Evolutionary conservation across 805 yeast species (phyloP).

Genomic region (Wickerhamomyces bisporus): DNA sequence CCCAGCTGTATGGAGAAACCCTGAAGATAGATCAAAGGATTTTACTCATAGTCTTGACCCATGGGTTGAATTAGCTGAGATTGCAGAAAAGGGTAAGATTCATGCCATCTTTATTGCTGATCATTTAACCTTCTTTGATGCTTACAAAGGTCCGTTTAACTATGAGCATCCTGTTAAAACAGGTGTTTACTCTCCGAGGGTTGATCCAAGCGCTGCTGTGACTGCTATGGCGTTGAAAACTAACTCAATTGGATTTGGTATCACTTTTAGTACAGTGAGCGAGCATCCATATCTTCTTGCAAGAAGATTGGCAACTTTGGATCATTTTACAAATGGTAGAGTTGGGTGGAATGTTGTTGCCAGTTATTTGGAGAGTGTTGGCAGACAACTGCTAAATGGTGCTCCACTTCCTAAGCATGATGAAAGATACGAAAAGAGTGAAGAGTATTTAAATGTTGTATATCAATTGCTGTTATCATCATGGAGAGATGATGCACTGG

Average conservation of each 20-base stretch:
- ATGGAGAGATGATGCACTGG: slow-evolving; percentile 33
- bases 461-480: slow-evolving; percentile 31
- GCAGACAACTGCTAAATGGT: slow-evolving; percentile 30
- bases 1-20: slow-evolving; percentile 5
- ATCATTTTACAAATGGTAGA: slow-evolving; percentile 36
- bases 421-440: slow-evolving; percentile 32
- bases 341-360: slow-evolving; percentile 40
- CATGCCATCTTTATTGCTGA: slow-evolving; percentile 33
- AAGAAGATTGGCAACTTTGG: slow-evolving; percentile 35
- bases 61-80: slow-evolving; percentile 27
- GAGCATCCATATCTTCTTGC: slow-evolving; percentile 37
- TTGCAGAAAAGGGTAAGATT: slow-evolving; percentile 32
- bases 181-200: slow-evolving; percentile 29
- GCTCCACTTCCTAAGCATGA: slow-evolving; percentile 32
- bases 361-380: slow-evolving; percentile 33
- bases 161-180: slow-evolving; percentile 25
- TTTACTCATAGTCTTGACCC: slow-evolving; percentile 9
- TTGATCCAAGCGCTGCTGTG: slow-evolving; percentile 33
- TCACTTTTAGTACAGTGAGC: slow-evolving; percentile 34
- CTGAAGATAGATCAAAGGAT: slow-evolving; percentile 3
- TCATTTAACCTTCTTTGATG: slow-evolving; percentile 33
- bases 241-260: slow-evolving; percentile 29
- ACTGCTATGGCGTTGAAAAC: slow-evolving; percentile 37
- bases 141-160: slow-evolving; percentile 31
- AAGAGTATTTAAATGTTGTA: slow-evolving; percentile 34